Evolutionary conservation across 1,284 basidiomycete genomes (phyloP).

Genomic region (Ganoderma lucidum): DNA sequence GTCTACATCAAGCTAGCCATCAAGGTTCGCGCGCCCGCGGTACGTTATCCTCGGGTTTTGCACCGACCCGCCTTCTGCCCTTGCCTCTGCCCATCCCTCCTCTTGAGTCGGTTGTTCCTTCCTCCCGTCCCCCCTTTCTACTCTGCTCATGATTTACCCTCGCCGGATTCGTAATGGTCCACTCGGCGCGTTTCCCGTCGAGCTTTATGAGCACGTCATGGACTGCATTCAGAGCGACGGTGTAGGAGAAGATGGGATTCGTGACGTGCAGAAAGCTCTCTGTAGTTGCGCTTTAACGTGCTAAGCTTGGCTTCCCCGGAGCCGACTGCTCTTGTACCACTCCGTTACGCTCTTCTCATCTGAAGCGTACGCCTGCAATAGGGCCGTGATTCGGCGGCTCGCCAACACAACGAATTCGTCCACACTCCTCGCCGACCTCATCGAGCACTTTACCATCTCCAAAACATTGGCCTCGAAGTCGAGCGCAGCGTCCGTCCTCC

Average conservation of each 20-base stretch:
- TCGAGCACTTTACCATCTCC: neutral
- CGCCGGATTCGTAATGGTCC: neutral
- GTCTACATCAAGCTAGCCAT: too few species aligned
- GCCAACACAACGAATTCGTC: neutral
- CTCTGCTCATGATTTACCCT: neutral
- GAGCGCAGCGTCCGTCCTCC: neutral
- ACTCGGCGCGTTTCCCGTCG: neutral
- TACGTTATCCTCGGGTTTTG: neutral
- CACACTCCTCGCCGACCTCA: neutral
- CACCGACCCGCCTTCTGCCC: too few species aligned
- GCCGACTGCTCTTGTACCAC: neutral
- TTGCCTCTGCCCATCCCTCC: neutral
- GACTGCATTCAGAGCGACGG: neutral
- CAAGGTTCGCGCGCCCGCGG: neutral
- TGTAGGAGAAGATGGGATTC: neutral
- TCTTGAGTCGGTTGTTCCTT: neutral
- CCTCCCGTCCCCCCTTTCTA: neutral
- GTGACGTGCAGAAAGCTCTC: neutral
- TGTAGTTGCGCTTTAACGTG: neutral
- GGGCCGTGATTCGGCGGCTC: neutral
- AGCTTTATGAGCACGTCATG: neutral
- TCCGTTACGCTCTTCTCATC: neutral
- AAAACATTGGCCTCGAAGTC: neutral
- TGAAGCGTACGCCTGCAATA: neutral
- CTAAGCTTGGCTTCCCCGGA: neutral